Conservation (phyloP, 2,329 filamentous ascomycete species). For the Diplocarpon rosae region DNA sequence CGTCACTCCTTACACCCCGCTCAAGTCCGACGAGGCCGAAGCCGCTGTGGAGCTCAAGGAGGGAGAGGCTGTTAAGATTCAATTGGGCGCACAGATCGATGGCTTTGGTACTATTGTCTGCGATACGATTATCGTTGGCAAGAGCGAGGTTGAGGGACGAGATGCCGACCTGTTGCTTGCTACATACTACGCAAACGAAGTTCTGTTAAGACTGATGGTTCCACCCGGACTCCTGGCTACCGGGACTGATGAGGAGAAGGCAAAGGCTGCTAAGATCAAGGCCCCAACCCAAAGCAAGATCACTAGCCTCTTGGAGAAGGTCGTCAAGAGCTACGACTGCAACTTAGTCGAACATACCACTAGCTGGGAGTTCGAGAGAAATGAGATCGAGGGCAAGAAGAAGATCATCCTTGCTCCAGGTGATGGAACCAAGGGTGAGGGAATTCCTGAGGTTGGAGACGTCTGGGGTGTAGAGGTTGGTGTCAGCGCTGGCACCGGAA, state of each 20-base stretch:
- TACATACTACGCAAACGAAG: conserved; percentile 91
- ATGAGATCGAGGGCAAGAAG: conserved; percentile 91
- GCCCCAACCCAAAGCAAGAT: conserved; percentile 79
- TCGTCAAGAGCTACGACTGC: conserved; percentile 82
- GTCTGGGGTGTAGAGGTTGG: conserved; percentile 98
- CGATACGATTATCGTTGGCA: conserved; percentile 71
- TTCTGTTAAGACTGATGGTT: conserved; percentile 80
- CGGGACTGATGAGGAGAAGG: conserved; percentile 89
- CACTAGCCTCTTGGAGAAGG: conserved; percentile 77
- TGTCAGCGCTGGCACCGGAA: conserved; percentile 80
- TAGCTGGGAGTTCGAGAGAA: conserved; percentile 90
- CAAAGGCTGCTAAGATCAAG: conserved; percentile 76
- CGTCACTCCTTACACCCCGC: conserved; percentile 92
- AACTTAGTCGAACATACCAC: conserved; percentile 96
- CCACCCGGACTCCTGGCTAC: conserved; percentile 76
- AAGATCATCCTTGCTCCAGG: conserved; percentile 89
- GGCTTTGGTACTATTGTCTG: conserved; percentile 95
- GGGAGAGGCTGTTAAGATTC: conserved; percentile 88
- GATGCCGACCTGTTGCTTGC: conserved; percentile 81
- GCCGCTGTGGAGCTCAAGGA: conserved; percentile 69
- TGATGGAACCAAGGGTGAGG: conserved; percentile 85
- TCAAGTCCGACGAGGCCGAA: conserved; percentile 78
- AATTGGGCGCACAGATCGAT: conserved; percentile 97
- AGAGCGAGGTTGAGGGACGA: conserved; percentile 58
- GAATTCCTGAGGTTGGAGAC: conserved; percentile 76